Evolutionary conservation across 768 basidiomycete species (phyloP).

Genomic region (Trichaptum fuscoviolaceum): DNA sequence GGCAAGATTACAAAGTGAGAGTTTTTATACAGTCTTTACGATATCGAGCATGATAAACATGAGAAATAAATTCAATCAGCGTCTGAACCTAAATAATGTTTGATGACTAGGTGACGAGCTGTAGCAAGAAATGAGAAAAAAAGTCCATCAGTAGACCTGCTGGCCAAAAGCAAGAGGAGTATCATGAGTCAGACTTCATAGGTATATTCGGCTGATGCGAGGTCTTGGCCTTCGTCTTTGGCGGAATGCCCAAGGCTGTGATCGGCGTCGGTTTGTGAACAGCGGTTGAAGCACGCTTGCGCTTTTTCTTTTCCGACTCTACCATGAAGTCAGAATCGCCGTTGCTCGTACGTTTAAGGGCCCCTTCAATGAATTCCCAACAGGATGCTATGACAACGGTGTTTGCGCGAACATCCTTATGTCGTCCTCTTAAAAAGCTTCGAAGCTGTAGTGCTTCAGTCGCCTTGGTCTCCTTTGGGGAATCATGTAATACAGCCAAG

Average conservation of each 20-base stretch:
- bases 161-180: neutral
- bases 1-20: too few relatives aligned
- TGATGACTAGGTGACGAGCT: too few relatives aligned
- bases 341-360: neutral
- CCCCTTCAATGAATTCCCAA: slow-evolving; percentile 47
- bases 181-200: slow-evolving; percentile 14
- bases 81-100: too few relatives aligned
- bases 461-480: slow-evolving; percentile 29
- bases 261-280: slow-evolving; percentile 43
- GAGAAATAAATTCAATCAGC: too few relatives aligned
- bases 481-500: slow-evolving; percentile 47
- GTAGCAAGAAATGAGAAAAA: too few relatives aligned
- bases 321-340: neutral
- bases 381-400: slow-evolving; percentile 45
- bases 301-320: slow-evolving; percentile 18
- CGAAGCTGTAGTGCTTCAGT: slow-evolving; percentile 54
- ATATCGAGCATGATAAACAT: too few relatives aligned
- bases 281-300: slow-evolving; percentile 23
- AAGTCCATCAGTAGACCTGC: too few relatives aligned
- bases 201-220: neutral
- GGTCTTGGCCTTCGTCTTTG: slow-evolving; percentile 36
- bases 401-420: slow-evolving; percentile 64
- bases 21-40: too few relatives aligned
- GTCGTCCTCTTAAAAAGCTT: slow-evolving; percentile 44
- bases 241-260: slow-evolving; percentile 29